A percentile compares a stretch with the other conserved stretches of the same genome.
Conservation (phyloP, 768 basidiomycete genomes). For the Suillus variegatus region DNA sequence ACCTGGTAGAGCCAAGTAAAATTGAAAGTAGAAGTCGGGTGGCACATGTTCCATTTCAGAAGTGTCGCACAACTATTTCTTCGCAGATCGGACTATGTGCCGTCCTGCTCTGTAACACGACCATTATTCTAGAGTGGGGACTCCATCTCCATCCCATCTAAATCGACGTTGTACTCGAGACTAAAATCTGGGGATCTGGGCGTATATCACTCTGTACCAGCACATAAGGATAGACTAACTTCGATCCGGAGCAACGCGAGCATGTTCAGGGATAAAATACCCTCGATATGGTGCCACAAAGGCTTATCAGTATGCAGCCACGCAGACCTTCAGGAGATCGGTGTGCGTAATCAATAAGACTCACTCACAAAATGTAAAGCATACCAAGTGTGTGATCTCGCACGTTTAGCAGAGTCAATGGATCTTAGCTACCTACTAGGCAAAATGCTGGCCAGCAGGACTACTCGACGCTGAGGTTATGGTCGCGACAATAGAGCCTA, state of each 20-base stretch:
- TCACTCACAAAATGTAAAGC: too few species aligned
- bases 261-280: too few species aligned
- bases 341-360: too few species aligned
- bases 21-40: not conserved
- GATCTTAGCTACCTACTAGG: too few species aligned
- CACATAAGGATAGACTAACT: too few species aligned
- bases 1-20: not conserved
- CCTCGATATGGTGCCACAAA: too few species aligned
- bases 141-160: not conserved
- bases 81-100: not conserved
- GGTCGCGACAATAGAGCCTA: conserved; percentile 43
- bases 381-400: too few species aligned
- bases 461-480: conserved; percentile 46
- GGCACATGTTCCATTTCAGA: not conserved
- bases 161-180: not conserved
- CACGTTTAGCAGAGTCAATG: too few species aligned
- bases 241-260: too few species aligned
- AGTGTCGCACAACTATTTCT: not conserved
- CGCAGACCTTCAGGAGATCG: too few species aligned
- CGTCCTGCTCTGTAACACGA: not conserved
- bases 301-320: too few species aligned
- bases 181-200: not conserved
- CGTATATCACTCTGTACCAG: too few species aligned
- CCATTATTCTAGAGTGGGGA: not conserved
- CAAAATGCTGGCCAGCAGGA: conserved; percentile 56